Conservation (phyloP, 2,329 filamentous ascomycete species). For the Ceratocystis lukuohia region DNA sequence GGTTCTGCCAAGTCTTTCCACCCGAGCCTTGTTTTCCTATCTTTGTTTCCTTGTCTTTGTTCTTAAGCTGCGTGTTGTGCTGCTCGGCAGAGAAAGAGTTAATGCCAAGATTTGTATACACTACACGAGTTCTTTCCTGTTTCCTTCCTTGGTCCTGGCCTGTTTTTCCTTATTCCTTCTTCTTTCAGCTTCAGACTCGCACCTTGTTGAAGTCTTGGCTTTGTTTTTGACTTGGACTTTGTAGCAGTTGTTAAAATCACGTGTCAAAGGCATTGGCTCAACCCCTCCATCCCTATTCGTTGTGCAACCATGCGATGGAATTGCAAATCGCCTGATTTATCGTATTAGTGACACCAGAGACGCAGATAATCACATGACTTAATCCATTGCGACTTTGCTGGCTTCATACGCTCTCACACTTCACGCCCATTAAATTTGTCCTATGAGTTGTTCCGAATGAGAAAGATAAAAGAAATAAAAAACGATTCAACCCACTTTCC, state of each 20-base stretch:
- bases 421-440: neutral
- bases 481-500: constrained; percentile 13
- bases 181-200: neutral
- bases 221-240: neutral
- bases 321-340: neutral
- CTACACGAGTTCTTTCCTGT: neutral
- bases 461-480: constrained; percentile 4
- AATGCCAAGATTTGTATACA: constrained; percentile 12
- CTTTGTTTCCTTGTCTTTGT: neutral
- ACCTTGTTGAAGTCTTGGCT: neutral
- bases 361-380: neutral
- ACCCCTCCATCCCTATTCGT: neutral
- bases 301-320: neutral
- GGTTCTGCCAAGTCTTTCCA: constrained; percentile 5
- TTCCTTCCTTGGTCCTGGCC: neutral
- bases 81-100: neutral
- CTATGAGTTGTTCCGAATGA: neutral
- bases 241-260: neutral
- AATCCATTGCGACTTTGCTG: neutral
- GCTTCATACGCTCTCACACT: neutral
- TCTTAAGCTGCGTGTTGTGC: neutral
- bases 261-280: neutral
- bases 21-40: neutral
- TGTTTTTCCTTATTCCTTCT: neutral
- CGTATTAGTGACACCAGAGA: neutral